A percentile compares a stretch with the other conserved stretches of the same genome.
These are phyloP conservation scores for Chimonanthus salicifolius DNA, from an alignment of 164 flowering plant species.

Conservation along the genomic window DNA sequence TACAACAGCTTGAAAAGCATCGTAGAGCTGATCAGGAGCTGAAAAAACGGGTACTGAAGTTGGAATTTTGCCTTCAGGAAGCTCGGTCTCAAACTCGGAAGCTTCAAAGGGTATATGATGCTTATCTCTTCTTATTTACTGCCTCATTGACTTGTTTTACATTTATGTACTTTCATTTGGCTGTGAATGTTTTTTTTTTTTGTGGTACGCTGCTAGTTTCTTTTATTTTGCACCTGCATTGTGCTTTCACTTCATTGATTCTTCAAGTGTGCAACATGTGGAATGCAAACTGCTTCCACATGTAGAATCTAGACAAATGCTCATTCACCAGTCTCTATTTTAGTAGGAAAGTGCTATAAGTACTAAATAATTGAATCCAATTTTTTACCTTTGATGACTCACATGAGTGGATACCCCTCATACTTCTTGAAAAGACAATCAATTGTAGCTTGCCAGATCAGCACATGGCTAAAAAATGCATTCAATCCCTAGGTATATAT, in stretches of 20 bases:
- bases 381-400: too few relatives aligned
- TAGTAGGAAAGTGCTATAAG: too few relatives aligned
- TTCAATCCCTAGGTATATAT: too few relatives aligned
- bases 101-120: constrained; percentile 67
- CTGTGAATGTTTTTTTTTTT: not conserved
- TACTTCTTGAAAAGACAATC: too few relatives aligned
- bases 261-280: too few relatives aligned
- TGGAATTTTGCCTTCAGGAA: constrained; percentile 93
- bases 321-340: too few relatives aligned
- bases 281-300: too few relatives aligned
- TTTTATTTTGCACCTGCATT: not conserved
- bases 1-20: constrained; percentile 77
- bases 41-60: constrained; percentile 80
- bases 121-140: not conserved
- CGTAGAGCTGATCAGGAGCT: constrained; percentile 81
- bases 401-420: too few relatives aligned
- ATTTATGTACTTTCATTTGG: not conserved
- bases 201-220: not conserved
- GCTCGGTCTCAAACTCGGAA: constrained; percentile 88
- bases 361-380: too few relatives aligned
- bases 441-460: too few relatives aligned
- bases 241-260: not conserved
- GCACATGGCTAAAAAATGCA: too few relatives aligned
- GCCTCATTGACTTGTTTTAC: not conserved
- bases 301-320: too few relatives aligned